A percentile compares a stretch with the other conserved stretches of the same genome.
Conservation (phyloP, 768 basidiomycete genomes). For the Amanita subjunquillea region DNA sequence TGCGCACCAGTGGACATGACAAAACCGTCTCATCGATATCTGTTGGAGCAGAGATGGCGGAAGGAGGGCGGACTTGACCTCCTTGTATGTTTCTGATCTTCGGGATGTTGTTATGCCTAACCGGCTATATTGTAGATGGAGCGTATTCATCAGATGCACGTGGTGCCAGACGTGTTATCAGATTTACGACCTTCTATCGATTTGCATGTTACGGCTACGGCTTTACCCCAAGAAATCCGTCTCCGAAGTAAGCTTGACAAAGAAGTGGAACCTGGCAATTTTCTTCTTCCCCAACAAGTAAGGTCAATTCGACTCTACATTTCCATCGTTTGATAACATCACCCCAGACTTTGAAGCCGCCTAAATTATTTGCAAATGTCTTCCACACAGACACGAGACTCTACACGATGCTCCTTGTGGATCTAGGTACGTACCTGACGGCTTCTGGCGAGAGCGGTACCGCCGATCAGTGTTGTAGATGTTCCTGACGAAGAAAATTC, state of each 20-base stretch:
- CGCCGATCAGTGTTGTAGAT: slow-evolving; percentile 33
- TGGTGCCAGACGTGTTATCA: slow-evolving; percentile 81
- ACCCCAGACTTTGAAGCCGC: slow-evolving; percentile 51
- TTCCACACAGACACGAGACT: slow-evolving; percentile 75
- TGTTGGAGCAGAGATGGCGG: slow-evolving; percentile 80
- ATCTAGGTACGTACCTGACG: slow-evolving; percentile 47
- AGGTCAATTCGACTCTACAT: slow-evolving; percentile 8
- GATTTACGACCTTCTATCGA: slow-evolving; percentile 64
- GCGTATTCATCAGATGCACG: slow-evolving; percentile 82
- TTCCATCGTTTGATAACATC: not conserved
- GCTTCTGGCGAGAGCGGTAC: not conserved
- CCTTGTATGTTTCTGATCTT: slow-evolving; percentile 42
- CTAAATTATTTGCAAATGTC: slow-evolving; percentile 59
- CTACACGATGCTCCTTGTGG: slow-evolving; percentile 85
- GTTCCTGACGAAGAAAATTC: slow-evolving; percentile 64
- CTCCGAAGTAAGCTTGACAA: slow-evolving; percentile 23
- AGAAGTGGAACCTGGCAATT: slow-evolving; percentile 63
- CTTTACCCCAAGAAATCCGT: slow-evolving; percentile 19
- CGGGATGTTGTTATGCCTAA: not conserved
- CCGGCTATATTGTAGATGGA: slow-evolving; percentile 57
- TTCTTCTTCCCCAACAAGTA: slow-evolving; percentile 60
- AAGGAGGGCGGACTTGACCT: slow-evolving; percentile 77
- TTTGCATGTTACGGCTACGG: slow-evolving; percentile 47
- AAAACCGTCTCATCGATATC: slow-evolving; percentile 63
- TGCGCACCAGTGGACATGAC: slow-evolving; percentile 46